Conservation (phyloP, 2,329 filamentous ascomycete genomes). For the Fusarium azukiicola region DNA sequence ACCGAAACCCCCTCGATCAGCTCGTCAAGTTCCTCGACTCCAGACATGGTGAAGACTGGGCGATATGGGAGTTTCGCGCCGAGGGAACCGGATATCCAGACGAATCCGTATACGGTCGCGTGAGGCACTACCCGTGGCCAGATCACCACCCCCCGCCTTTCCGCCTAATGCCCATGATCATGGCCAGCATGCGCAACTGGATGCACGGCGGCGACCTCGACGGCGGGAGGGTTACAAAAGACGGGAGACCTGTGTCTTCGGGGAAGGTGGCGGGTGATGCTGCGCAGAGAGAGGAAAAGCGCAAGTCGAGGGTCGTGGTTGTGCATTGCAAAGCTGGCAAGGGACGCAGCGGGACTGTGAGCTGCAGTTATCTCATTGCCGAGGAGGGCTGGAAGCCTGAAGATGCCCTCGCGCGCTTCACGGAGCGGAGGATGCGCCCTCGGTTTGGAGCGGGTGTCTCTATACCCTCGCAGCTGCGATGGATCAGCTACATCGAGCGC, state of each 20-base stretch:
- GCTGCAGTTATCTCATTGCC: conserved; percentile 93
- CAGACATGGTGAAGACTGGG: conserved; percentile 92
- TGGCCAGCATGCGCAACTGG: conserved; percentile 97
- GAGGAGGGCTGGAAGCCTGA: conserved; percentile 84
- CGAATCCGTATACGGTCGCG: conserved; percentile 89
- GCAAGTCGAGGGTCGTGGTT: conserved; percentile 85
- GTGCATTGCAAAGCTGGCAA: conserved; percentile 99
- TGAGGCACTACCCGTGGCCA: conserved; percentile 97
- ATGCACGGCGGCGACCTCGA: conserved; percentile 75
- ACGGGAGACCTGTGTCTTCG: conserved; percentile 44
- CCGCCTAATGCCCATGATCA: conserved; percentile 90
- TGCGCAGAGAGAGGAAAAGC: conserved; percentile 59
- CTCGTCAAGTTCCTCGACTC: conserved; percentile 93
- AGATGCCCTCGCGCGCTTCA: conserved; percentile 80
- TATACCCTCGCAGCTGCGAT: conserved; percentile 95
- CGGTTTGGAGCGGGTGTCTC: conserved; percentile 94
- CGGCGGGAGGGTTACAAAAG: conserved; percentile 33
- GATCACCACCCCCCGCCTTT: conserved; percentile 99
- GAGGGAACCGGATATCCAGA: conserved; percentile 98
- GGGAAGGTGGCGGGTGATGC: conserved; percentile 41
- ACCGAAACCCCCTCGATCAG: conserved; percentile 94
- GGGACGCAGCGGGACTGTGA: conserved; percentile 92
- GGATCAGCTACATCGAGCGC: conserved; percentile 92
- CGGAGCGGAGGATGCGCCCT: conserved; percentile 92
- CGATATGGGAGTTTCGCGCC: conserved; percentile 98